Base-by-base conservation (phyloP, 2,329 filamentous ascomycete species). In the Aspergillus persii region DNA sequence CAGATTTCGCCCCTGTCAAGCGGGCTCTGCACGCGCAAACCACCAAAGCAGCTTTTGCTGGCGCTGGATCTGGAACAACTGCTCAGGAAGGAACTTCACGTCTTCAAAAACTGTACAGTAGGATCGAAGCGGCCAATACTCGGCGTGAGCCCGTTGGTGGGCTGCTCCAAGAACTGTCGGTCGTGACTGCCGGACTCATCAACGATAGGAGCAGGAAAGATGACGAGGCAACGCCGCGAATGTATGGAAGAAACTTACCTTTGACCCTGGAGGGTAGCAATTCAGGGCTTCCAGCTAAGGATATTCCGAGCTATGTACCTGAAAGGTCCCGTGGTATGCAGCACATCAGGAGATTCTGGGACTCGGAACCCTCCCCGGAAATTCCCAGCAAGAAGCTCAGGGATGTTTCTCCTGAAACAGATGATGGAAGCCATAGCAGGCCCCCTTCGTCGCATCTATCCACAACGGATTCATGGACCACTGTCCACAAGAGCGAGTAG, bases 71-170 rank as follows among this genome's bases (percentile, higher is more conserved):
- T 60, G 47, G 54, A 44, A 48, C 56, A 23, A 53, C 59, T 12
- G 55, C 36, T 5, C 61, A 58, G 23, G 48, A 57, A 27, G 51
- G 64, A 26, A 63, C 66, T 6, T 50, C 61, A 7, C 66, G 70
- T 11, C 60, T 75, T 55, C 64, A 61, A 26, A 58, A 59, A n/a
- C 44, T 74, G 30, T 72, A 74, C 54, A 63, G 61, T 30, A 67
- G 63, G 26, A 74, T 74, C 15, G 70, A 73, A 58, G 63, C 67
- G 48, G 69, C 71, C 18, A 68, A 65, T 30, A 67, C 65, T 49
- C 65, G 63, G 9, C 69, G 69, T 15, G 67, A 71, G 27, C 60
- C 69, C 11, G 60, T 73, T 27, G 68, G 69, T 18, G 63, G 50
- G 11, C 65, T 73, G 6, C 65, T 74, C 27, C 61, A 68, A 50